Evolutionary conservation across 2,329 filamentous ascomycete genomes (phyloP).

Genomic region (Thielaviopsis cerberus): DNA sequence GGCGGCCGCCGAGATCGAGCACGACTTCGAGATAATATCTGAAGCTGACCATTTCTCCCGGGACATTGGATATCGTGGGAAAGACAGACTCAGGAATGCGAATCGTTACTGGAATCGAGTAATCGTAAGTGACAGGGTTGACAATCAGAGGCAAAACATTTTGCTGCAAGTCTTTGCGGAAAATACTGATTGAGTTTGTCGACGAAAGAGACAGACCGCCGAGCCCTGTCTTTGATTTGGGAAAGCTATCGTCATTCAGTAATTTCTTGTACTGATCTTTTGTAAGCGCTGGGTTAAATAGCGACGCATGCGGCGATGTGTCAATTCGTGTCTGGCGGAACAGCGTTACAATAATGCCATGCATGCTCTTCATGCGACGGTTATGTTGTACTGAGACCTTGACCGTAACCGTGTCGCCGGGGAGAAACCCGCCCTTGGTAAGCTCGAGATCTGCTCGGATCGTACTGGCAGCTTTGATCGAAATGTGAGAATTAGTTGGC

Average conservation of each 20-base stretch:
- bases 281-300: slow-evolving; percentile 33
- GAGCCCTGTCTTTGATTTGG: slow-evolving; percentile 69
- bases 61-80: slow-evolving; percentile 75
- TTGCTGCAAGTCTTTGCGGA: slow-evolving; percentile 85
- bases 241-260: slow-evolving; percentile 70
- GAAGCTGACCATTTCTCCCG: slow-evolving; percentile 87
- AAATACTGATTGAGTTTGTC: slow-evolving; percentile 74
- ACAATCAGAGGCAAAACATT: slow-evolving; percentile 76
- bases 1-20: slow-evolving; percentile 74
- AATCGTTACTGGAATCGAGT: slow-evolving; percentile 65
- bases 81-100: slow-evolving; percentile 80
- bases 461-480: slow-evolving; percentile 23
- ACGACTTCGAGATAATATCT: slow-evolving; percentile 87
- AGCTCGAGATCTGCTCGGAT: slow-evolving; percentile 78
- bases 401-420: slow-evolving; percentile 67
- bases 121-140: slow-evolving; percentile 58
- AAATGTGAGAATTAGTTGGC: slow-evolving; percentile 4
- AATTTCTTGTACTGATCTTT: slow-evolving; percentile 47
- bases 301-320: slow-evolving; percentile 38
- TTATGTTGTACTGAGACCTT: slow-evolving; percentile 72
- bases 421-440: slow-evolving; percentile 62
- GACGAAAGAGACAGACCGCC: slow-evolving; percentile 74
- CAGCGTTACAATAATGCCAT: slow-evolving; percentile 80
- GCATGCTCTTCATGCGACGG: slow-evolving; percentile 74
- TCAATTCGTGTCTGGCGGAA: slow-evolving; percentile 86